Percentiles rank a stretch among this genome's conserved stretches.
Evolutionary conservation across 2,329 filamentous ascomycete species (phyloP).

Genomic region (Verticillium albo-atrum): DNA sequence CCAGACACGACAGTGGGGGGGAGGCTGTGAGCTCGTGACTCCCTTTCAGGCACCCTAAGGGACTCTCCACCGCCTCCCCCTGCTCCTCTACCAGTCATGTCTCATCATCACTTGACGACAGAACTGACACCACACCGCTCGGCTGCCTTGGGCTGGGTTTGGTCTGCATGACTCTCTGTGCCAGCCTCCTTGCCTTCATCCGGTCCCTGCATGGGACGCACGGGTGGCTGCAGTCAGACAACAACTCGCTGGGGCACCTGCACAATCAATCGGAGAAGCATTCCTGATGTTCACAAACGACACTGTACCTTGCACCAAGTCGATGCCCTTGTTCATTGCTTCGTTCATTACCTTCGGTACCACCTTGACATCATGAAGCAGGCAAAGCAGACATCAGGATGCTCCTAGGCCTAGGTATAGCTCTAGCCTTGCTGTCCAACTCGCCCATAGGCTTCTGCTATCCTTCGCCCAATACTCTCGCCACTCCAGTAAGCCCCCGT

Average conservation of each 20-base stretch:
- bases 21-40: neutral
- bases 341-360: too few relatives aligned
- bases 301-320: too few relatives aligned
- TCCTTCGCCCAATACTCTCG: constrained; percentile 66
- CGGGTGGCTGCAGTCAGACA: neutral
- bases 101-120: neutral
- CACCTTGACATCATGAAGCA: too few relatives aligned
- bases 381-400: neutral
- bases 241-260: too few relatives aligned
- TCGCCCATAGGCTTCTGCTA: constrained; percentile 49
- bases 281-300: too few relatives aligned
- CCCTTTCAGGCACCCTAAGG: neutral
- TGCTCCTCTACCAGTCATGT: neutral
- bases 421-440: neutral
- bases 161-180: neutral
- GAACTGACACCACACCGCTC: neutral
- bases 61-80: neutral
- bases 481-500: constrained; percentile 93
- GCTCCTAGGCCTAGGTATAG: neutral
- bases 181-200: neutral
- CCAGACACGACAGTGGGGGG: neutral
- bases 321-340: too few relatives aligned
- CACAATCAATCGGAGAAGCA: too few relatives aligned
- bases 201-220: neutral
- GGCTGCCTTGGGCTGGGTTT: neutral